Evolutionary conservation across 371 early-diverging fungal genomes (phyloP), one percentile per base, ranked within the genome.

Genomic region (Mortierella sp.): DNA sequence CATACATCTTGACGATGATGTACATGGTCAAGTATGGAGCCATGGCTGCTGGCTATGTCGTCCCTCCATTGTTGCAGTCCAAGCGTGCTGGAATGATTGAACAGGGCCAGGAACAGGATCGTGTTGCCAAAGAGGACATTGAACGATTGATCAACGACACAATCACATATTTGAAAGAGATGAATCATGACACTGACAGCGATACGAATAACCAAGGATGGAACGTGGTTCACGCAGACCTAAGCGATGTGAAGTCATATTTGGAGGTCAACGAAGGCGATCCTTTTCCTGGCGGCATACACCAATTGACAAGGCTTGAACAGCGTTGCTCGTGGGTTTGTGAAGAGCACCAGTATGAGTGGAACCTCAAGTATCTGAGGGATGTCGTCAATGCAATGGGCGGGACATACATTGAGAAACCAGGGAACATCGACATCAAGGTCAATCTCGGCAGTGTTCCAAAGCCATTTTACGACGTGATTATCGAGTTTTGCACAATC

Each of bases 161-260:
- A 10, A 47, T 47, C 4, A 6, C 47, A 10, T 47, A 25, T 2
- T 24, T 59, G 7, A 24, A 45, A 25, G 40, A 46, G 9, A 21
- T 40, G 19, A n/a, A 2, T 39, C 8, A 1, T 7, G 10, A 4
- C 34, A 34, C 10, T 6, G 41, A 54, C 24, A 19, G 21, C 25
- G 16, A 43, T 3, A 13, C 2, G 16, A 12, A 14, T 6, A 25
- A 27, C 0, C 40, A 8, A 5, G 29, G 7, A 13, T 9, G 10
- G 19, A 22, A 3, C 47, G 8, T 47, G 24, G 43, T 43, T 22
- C 55, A 43, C 0, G 55, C 63, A 8, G 55, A 55, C n/a, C n/a
- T 54, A 6, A 41, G 55, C 9, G 49, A 47, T 2, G 31, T 63
- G 17, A 48, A 49, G 29, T 50, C 48, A 1, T 63, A 41, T 39